Evolutionary conservation across 371 early-diverging fungal genomes (phyloP).

Genomic region (Circinella umbellata): DNA sequence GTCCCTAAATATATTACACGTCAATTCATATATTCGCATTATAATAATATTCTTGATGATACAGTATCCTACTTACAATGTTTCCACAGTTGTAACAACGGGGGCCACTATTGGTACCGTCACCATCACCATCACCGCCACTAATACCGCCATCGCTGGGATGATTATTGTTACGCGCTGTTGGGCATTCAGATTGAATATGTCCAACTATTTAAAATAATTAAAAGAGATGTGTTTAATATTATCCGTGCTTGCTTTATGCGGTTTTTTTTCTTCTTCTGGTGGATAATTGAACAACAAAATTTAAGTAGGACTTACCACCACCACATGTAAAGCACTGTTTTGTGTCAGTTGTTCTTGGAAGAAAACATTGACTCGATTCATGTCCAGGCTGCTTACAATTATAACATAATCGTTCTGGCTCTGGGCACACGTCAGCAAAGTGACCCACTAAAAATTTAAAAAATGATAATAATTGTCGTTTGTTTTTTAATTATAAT

Average conservation of each 20-base stretch:
- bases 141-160: no score
- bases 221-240: not conserved
- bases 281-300: not conserved
- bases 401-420: constrained; percentile 59
- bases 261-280: not conserved
- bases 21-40: no score
- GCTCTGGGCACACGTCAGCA: constrained; percentile 53
- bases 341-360: constrained; percentile 57
- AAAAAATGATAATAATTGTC: not conserved
- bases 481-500: no score
- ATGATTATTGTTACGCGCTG: constrained; percentile 15
- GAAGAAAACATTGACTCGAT: constrained; percentile 57
- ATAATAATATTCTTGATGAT: no score
- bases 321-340: constrained; percentile 68
- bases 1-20: constrained; percentile 46
- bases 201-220: constrained; percentile 54
- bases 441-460: constrained; percentile 48
- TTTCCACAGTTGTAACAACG: constrained; percentile 65
- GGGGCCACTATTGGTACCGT: no score
- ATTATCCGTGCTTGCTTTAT: not conserved
- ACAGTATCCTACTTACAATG: constrained; percentile 40
- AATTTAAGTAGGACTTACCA: constrained; percentile 35
- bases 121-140: constrained; percentile 13
- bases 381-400: constrained; percentile 67
- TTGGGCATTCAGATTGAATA: constrained; percentile 62